A percentile compares a stretch with the other conserved stretches of the same genome.
phyloP scores from a whole-genome alignment of 2,329 filamentous ascomycete genomes.

The Xylaria sp. region DNA sequence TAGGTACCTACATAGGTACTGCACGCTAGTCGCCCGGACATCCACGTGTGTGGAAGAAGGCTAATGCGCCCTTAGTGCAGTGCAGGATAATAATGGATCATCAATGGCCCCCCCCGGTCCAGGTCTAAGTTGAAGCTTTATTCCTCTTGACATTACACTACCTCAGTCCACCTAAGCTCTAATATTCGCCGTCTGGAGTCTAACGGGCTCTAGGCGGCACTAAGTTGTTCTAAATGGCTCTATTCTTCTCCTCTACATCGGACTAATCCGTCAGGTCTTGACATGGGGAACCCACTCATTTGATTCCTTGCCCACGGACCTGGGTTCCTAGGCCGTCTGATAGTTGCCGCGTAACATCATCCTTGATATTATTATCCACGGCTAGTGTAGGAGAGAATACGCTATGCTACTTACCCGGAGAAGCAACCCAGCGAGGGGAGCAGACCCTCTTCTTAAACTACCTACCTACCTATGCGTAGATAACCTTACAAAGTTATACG shows the following conservation, averaged over 20 bases:
- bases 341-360: conserved; percentile 17
- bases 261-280: conserved; percentile 2
- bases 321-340: conserved; percentile 18
- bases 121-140: not conserved
- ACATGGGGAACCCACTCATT: conserved; percentile 27
- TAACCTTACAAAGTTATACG: not conserved
- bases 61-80: not conserved
- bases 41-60: conserved; percentile 31
- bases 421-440: not conserved
- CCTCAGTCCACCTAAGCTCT: not conserved
- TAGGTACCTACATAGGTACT: too few species aligned
- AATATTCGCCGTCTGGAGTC: not conserved
- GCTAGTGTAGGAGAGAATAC: conserved; percentile 12
- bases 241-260: not conserved
- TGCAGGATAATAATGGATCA: conserved; percentile 22
- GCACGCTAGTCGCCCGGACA: conserved; percentile 16
- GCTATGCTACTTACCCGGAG: conserved; percentile 3
- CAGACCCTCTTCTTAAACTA: conserved; percentile 4
- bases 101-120: conserved; percentile 12
- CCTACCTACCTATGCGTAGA: not conserved
- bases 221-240: not conserved
- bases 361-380: conserved; percentile 17
- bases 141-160: not conserved
- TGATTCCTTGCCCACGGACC: conserved; percentile 33
- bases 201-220: conserved; percentile 9